phyloP scores from a whole-genome alignment of 1,139 yeast genomes.

The Candida sojae region DNA sequence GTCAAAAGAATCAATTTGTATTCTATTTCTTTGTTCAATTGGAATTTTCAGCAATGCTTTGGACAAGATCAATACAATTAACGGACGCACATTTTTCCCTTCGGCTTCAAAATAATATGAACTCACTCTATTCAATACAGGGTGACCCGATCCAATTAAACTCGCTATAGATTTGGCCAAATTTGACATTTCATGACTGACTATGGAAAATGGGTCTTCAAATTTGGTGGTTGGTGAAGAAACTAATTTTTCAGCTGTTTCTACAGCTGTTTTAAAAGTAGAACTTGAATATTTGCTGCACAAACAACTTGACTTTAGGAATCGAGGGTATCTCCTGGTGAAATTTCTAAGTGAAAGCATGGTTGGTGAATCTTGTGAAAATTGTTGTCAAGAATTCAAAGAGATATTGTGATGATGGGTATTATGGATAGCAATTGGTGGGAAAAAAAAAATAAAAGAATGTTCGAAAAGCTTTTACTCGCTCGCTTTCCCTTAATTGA shows the following conservation, averaged over 20 bases:
- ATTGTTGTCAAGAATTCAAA: no score
- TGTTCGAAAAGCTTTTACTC: no score
- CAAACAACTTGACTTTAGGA: background rate
- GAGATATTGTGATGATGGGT: no score
- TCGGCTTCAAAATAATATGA: conserved; percentile 94
- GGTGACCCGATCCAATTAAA: conserved; percentile 90
- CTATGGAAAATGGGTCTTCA: conserved; percentile 84
- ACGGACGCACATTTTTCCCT: conserved; percentile 93
- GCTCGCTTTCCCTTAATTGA: no score
- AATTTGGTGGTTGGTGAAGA: conserved; percentile 61
- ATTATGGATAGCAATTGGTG: no score
- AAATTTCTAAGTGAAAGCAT: background rate
- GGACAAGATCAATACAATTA: conserved; percentile 79
- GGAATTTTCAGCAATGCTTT: conserved; percentile 84
- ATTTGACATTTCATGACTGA: conserved; percentile 92
- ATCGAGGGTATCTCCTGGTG: background rate
- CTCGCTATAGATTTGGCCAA: conserved; percentile 85
- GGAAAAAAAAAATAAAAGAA: no score
- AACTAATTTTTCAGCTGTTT: conserved; percentile 78
- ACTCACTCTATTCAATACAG: conserved; percentile 85
- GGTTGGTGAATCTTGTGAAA: background rate
- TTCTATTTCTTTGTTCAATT: conserved; percentile 62
- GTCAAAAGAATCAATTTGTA: conserved; percentile 59
- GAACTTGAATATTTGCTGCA: conserved; percentile 1
- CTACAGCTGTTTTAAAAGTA: conserved; percentile 59